Evolutionary conservation across 140 eudicot genomes (phyloP), one percentile per base, ranked within the genome.

Genomic region (Anethum foeniculum): DNA sequence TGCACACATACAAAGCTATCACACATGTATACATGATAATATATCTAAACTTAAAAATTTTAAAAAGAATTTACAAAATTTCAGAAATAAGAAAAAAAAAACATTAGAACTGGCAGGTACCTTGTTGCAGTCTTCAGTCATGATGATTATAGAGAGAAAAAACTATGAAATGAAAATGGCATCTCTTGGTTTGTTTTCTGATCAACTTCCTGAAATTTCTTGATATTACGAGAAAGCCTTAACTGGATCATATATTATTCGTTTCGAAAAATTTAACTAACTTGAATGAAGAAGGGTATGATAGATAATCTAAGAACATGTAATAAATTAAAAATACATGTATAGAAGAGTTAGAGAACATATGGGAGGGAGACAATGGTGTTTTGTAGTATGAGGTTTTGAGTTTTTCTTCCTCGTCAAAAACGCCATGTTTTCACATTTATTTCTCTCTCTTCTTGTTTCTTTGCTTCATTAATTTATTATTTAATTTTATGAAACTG

Each of bases 71-170:
- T 1, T 34, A 34, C 38, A 34, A 34, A 34, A 34, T 34, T 34
- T 34, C 38, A 34, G 38, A 69, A 47, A 47, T 19, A 15, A 54
- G 23, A 19, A 28, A 21, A 46, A 19, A 54, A 52, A 15, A 48
- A 41, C 0, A 18, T 34, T 21, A 32, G 32, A 56, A 56, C 36
- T 25, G 13, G n/a, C 5, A 15, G 36, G 48, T 34, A 77, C 81
- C 71, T 77, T 77, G 81, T 36, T 56, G 71, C 44, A 77, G 71
- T 15, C 81, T n/a, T 52, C 81, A 3, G 81, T 23, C 81, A 77
- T 77, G 71, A 36, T 77, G 27, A 73, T 73, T 4, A 27, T 2
- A 73, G 48, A 36, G 13, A 1, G 12, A 3, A 12, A 41, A 74
- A 23, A 65, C 4, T 8, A 23, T 65, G 21, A 65, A 30, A 65